Evolutionary conservation across 257 asterid genomes (phyloP).

Genomic region (Solanum arcanum): DNA sequence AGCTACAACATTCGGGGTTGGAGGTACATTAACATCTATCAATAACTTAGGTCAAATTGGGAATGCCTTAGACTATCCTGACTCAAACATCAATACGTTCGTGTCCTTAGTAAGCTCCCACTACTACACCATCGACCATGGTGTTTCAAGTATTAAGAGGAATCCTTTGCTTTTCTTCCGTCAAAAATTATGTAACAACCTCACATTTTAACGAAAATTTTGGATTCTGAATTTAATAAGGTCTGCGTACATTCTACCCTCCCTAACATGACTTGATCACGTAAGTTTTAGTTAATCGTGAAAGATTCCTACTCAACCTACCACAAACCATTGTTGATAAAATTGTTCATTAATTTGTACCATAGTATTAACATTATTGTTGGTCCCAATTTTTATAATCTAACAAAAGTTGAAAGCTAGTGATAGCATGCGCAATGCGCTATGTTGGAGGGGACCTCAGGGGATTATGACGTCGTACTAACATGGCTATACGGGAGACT

Average conservation of each 20-base stretch:
- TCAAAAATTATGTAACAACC: no score
- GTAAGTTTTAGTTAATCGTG: neutral
- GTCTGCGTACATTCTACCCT: no score
- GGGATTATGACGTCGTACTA: neutral
- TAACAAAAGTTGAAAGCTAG: neutral
- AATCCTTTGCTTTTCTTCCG: no score
- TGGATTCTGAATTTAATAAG: no score
- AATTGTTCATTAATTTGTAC: neutral
- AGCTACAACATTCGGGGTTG: conserved; percentile 27
- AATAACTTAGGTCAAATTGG: conserved; percentile 59
- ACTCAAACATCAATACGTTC: conserved; percentile 27
- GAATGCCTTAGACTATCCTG: conserved; percentile 30
- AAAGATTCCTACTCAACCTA: neutral
- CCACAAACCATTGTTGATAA: neutral
- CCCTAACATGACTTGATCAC: no score
- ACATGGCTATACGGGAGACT: neutral
- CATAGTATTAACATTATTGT: neutral
- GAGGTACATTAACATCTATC: conserved; percentile 46
- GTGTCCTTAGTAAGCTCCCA: conserved; percentile 40
- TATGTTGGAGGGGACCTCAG: neutral
- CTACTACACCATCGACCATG: no score
- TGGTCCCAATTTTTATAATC: neutral
- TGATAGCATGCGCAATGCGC: neutral
- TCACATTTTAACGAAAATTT: no score
- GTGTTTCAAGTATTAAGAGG: no score